Percentiles rank a stretch among this genome's conserved stretches.
These are phyloP conservation scores for Phylloporus sp. DNA, from an alignment of 768 basidiomycete genomes.

Conservation along the genomic window DNA sequence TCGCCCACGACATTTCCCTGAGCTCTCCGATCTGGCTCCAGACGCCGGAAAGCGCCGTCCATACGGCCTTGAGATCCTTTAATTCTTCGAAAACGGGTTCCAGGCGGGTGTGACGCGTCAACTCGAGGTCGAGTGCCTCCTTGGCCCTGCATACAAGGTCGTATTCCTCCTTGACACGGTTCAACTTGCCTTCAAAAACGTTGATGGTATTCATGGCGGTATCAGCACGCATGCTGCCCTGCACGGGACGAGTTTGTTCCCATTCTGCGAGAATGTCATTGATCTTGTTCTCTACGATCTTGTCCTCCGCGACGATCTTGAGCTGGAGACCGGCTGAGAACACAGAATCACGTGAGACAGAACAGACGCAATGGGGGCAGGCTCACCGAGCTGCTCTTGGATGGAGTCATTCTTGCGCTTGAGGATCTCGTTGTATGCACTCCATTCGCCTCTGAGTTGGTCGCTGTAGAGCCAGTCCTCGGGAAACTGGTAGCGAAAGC, in stretches of 20 bases:
- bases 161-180: conserved; percentile 88
- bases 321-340: conserved; percentile 86
- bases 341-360: conserved; percentile 2
- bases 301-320: conserved; percentile 99
- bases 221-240: conserved; percentile 94
- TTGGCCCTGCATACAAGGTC: conserved; percentile 94
- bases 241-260: conserved; percentile 94
- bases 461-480: conserved; percentile 98
- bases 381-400: conserved; percentile 90
- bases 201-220: conserved; percentile 95
- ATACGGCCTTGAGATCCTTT: conserved; percentile 94
- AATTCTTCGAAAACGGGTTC: conserved; percentile 94
- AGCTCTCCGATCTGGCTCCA: conserved; percentile 92
- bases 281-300: conserved; percentile 95
- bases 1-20: conserved; percentile 84
- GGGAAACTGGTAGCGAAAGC: conserved; percentile 95
- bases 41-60: conserved; percentile 96
- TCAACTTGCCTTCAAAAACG: conserved; percentile 89
- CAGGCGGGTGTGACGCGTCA: conserved; percentile 82
- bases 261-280: conserved; percentile 86
- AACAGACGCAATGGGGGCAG: conserved; percentile 3
- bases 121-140: conserved; percentile 92
- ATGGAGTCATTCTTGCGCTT: conserved; percentile 98
- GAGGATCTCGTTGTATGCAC: conserved; percentile 95
- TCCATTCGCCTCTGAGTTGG: conserved; percentile 96